Percentiles rank a stretch among this genome's conserved stretches.
phyloP scores from a whole-genome alignment of 371 early-diverging fungal species.

The Mucor irregularis region DNA sequence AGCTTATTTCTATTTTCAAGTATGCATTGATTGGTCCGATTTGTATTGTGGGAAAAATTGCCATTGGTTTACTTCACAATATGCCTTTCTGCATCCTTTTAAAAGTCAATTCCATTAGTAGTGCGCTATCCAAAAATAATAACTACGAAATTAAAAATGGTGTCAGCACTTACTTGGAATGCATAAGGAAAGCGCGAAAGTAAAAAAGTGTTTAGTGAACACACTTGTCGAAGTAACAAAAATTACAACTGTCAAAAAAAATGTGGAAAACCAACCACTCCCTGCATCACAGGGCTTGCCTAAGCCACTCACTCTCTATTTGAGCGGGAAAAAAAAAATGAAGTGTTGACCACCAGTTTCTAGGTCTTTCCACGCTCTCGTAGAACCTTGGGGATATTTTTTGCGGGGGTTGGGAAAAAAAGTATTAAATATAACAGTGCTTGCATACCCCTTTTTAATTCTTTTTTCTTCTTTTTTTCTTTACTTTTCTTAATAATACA shows the following conservation, averaged over 20 bases:
- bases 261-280: too few relatives aligned
- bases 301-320: background rate
- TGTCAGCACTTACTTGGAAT: too few relatives aligned
- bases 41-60: background rate
- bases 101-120: too few relatives aligned
- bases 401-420: background rate
- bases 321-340: too few relatives aligned
- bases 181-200: too few relatives aligned
- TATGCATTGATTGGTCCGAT: background rate
- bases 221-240: too few relatives aligned
- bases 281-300: too few relatives aligned
- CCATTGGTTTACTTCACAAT: background rate
- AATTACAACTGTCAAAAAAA: too few relatives aligned
- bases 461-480: background rate
- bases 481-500: background rate
- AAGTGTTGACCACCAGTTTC: background rate
- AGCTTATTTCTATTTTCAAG: background rate
- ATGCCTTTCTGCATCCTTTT: too few relatives aligned
- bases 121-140: too few relatives aligned
- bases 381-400: background rate
- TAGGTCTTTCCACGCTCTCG: background rate
- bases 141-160: too few relatives aligned
- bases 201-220: too few relatives aligned
- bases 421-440: background rate
- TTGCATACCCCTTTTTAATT: background rate